These are phyloP conservation scores for Umbelopsis sp. DNA, from an alignment of 192 early-diverging fungal species.

Conservation along the genomic window DNA sequence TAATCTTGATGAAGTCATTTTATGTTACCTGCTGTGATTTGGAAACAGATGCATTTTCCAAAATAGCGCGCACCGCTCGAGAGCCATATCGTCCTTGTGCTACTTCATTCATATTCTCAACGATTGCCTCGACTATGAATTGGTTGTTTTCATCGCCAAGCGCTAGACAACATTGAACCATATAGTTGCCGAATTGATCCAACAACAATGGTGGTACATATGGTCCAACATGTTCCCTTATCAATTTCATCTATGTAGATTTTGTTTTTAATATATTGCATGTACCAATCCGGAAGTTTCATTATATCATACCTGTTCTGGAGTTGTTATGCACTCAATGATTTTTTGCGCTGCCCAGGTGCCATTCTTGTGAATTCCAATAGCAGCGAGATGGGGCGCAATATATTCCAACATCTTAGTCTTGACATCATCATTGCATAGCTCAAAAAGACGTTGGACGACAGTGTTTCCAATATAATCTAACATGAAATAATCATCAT, in stretches of 20 bases:
- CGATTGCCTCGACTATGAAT: constrained; percentile 94
- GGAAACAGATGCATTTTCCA: constrained; percentile 82
- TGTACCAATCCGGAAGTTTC: no score
- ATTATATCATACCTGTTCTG: constrained; percentile 52
- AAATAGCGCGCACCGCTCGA: constrained; percentile 86
- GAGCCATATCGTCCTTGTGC: constrained; percentile 93
- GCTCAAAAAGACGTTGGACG: constrained; percentile 90
- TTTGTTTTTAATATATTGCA: no score
- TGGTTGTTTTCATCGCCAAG: constrained; percentile 78
- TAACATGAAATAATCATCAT: constrained; percentile 51
- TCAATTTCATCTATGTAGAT: constrained; percentile 55
- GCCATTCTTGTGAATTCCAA: constrained; percentile 98
- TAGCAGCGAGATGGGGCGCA: constrained; percentile 83
- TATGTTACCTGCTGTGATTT: constrained; percentile 67
- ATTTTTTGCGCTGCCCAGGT: constrained; percentile 99
- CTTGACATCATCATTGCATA: constrained; percentile 67
- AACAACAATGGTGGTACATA: constrained; percentile 86
- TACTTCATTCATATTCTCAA: constrained; percentile 80
- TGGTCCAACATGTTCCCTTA: constrained; percentile 59
- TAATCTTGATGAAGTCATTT: background rate
- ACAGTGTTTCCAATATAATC: constrained; percentile 98
- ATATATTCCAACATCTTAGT: constrained; percentile 78
- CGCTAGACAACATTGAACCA: constrained; percentile 91
- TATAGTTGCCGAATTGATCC: constrained; percentile 99
- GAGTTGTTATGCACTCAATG: constrained; percentile 82